Evolutionary conservation across 2,329 filamentous ascomycete species (phyloP).

Genomic region (Aspergillus nomiae): DNA sequence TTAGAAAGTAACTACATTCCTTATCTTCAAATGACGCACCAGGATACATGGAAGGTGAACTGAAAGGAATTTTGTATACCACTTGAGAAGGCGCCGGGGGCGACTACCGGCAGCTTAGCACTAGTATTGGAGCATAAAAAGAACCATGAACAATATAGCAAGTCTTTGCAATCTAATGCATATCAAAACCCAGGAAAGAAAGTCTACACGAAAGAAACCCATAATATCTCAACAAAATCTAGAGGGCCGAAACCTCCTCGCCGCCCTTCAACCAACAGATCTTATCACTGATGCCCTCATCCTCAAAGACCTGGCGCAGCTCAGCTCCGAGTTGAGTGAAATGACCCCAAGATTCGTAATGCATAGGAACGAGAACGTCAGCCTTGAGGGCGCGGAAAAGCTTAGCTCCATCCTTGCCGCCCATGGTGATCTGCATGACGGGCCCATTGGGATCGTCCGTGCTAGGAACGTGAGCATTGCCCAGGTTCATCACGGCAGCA

Average conservation of each 20-base stretch:
- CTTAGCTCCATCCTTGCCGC: conserved; percentile 43
- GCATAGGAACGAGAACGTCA: conserved; percentile 50
- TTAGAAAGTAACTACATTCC: too few relatives aligned
- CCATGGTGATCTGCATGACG: conserved; percentile 47
- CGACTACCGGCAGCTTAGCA: too few relatives aligned
- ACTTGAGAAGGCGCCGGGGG: too few relatives aligned
- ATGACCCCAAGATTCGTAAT: conserved; percentile 48
- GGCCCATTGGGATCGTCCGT: conserved; percentile 23
- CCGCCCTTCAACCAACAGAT: background rate
- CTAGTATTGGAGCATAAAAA: too few relatives aligned
- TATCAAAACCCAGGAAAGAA: too few relatives aligned
- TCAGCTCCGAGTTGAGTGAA: background rate
- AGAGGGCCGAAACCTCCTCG: background rate
- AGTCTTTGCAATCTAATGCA: too few relatives aligned
- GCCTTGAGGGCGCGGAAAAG: conserved; percentile 45
- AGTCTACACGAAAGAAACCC: too few relatives aligned
- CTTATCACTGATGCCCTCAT: background rate
- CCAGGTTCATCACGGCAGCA: conserved; percentile 47
- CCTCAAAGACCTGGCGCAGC: background rate
- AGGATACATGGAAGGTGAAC: too few relatives aligned
- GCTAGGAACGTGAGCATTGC: conserved; percentile 27
- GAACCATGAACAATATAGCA: too few relatives aligned
- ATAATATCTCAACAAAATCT: background rate
- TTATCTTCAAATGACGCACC: too few relatives aligned
- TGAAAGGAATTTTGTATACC: too few relatives aligned